A percentile compares a stretch with the other conserved stretches of the same genome.
These are phyloP conservation scores for Rhamnella rubrinervis DNA, from an alignment of 331 rosid species.

Conservation along the genomic window DNA sequence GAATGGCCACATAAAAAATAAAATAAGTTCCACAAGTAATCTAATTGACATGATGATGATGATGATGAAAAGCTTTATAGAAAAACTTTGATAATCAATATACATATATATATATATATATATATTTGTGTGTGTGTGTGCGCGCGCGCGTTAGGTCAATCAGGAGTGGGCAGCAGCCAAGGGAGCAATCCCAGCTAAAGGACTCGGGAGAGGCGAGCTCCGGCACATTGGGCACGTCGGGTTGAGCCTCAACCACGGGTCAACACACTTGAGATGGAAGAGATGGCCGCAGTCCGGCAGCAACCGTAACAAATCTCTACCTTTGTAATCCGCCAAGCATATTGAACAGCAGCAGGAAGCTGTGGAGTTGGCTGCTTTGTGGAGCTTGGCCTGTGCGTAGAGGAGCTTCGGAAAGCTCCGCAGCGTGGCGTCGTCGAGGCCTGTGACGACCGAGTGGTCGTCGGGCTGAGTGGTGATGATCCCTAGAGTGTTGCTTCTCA, in stretches of 20 bases:
- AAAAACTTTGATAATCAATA: too few species aligned
- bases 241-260: slow-evolving; percentile 42
- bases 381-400: slow-evolving; percentile 35
- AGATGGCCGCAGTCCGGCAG: slow-evolving; percentile 57
- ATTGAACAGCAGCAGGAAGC: slow-evolving; percentile 38
- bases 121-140: too few species aligned
- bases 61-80: too few species aligned
- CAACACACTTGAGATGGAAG: slow-evolving; percentile 49
- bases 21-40: too few species aligned
- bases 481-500: too few species aligned
- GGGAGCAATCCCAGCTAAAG: slow-evolving; percentile 29
- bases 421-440: slow-evolving; percentile 22
- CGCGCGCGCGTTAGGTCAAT: too few species aligned
- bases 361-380: slow-evolving; percentile 11
- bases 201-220: slow-evolving; percentile 25
- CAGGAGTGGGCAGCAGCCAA: neutral
- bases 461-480: neutral
- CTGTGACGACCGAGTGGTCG: neutral
- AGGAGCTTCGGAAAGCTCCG: slow-evolving; percentile 31
- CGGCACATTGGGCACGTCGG: slow-evolving; percentile 56
- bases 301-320: slow-evolving; percentile 35
- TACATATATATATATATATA: too few species aligned
- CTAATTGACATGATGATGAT: too few species aligned
- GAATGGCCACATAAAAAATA: too few species aligned
- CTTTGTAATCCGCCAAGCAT: slow-evolving; percentile 52